These are phyloP conservation scores for Gossypium trilobum DNA, from an alignment of 441 rosid genomes.

Conservation along the genomic window DNA sequence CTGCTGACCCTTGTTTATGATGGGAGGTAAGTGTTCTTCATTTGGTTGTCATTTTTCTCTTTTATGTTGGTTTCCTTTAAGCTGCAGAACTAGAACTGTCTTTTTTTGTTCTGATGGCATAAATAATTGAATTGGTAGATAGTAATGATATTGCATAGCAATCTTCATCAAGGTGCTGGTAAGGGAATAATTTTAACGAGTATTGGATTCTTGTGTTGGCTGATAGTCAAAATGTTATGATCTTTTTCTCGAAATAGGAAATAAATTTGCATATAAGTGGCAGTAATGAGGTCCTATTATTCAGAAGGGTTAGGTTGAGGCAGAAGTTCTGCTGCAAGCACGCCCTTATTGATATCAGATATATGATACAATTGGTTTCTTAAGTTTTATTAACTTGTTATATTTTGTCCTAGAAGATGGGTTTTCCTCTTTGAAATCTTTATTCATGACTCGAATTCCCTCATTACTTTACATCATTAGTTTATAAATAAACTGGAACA, in stretches of 20 bases:
- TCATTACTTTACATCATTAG: background rate
- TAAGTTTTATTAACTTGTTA: background rate
- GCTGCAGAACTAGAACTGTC: background rate
- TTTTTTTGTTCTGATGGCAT: constrained; percentile 7
- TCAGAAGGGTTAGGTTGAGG: background rate
- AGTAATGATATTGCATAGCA: background rate
- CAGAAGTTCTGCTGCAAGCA: background rate
- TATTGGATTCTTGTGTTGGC: background rate
- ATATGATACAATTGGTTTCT: background rate
- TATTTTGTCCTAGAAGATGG: background rate
- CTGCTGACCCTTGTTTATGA: constrained; percentile 85
- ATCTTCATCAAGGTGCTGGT: background rate
- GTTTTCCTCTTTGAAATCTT: background rate
- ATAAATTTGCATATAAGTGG: background rate
- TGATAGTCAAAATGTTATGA: background rate
- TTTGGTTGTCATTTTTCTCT: constrained; percentile 10
- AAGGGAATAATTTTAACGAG: background rate
- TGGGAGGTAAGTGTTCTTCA: constrained; percentile 58
- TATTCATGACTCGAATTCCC: background rate
- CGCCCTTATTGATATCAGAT: background rate
- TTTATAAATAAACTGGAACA: background rate
- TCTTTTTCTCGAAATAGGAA: background rate
- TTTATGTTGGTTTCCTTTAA: background rate
- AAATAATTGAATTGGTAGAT: background rate
- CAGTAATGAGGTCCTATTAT: background rate